Base-by-base conservation (phyloP, 768 basidiomycete species). In the Lactarius sanguifluus region DNA sequence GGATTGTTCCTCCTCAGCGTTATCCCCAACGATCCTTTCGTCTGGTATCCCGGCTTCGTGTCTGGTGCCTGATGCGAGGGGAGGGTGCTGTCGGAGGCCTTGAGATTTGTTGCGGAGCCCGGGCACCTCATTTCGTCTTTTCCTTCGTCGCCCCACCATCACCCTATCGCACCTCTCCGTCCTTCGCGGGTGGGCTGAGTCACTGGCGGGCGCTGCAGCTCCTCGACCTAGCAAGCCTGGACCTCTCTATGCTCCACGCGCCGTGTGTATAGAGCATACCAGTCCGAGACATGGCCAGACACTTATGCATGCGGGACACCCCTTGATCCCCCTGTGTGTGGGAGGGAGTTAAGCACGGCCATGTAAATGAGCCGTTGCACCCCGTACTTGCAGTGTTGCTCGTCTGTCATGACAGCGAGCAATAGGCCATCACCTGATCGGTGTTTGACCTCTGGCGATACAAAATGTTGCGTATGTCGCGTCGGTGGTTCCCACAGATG, bases 11-110 rank as follows among this genome's bases (percentile, higher is more conserved):
- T 57, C 71, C 72, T 50, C 71, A 65, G 69, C 66, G 72, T 72
- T 68, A 67, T 68, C 68, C 76, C 78, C 80, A 68, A 82, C 82
- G 83, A 85, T 78, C 77, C 76, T 78, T 70, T 67, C 67, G 71
- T 74, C 73, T 72, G 77, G 79, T 78, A 77, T 78, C 71, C 75
- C 71, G 72, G 75, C 68, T 54, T 57, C 64, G 69, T 65, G 61
- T 59, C 34, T 59, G 62, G 55, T 50, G 6, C 45, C 3, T 55
- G 30, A 58, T 60, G 23, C 50, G 58, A 58, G 65, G 63, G 64
- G 64, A 67, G 70, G 70, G 69, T 57, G 55, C 58, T 54, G 47
- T 32, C 3, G 64, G 58, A 43, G 60, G 55, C 60, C 59, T 66
- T 71, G 70, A 69, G 65, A 71, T 61, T 62, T 66, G 64, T 64